These are phyloP conservation scores for Carallia pectinifolia DNA, from an alignment of 345 rosid species.

Conservation along the genomic window DNA sequence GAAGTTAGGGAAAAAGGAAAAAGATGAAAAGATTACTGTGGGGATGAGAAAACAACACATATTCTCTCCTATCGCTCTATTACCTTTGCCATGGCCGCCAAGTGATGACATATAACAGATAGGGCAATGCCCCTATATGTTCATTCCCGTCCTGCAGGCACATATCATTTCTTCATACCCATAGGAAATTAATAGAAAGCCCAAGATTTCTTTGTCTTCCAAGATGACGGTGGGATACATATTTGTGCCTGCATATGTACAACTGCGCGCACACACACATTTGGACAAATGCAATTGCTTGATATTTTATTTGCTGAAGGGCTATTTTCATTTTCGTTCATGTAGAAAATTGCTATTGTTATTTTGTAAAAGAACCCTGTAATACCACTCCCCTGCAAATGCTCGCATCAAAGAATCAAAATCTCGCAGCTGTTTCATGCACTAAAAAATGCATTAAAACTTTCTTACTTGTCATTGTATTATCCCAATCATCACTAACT, in stretches of 20 bases:
- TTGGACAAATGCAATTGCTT: too few species aligned
- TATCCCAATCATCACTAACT: too few species aligned
- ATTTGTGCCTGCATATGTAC: not conserved
- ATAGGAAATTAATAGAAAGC: not conserved
- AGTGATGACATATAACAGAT: not conserved
- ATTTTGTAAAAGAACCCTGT: too few species aligned
- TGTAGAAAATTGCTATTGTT: too few species aligned
- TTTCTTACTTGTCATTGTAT: too few species aligned
- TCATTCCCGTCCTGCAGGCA: not conserved
- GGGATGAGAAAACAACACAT: slow-evolving; percentile 3
- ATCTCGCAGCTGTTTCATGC: too few species aligned
- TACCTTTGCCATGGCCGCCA: not conserved
- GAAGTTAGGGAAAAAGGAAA: slow-evolving; percentile 10
- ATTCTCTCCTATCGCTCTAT: slow-evolving; percentile 16
- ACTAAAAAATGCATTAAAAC: too few species aligned
- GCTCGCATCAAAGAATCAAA: too few species aligned
- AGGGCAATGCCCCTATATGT: not conserved
- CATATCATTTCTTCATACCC: not conserved
- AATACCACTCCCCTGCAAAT: too few species aligned
- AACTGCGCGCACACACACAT: too few species aligned
- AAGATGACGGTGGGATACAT: slow-evolving; percentile 9
- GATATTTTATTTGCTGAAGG: too few species aligned
- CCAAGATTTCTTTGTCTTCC: not conserved
- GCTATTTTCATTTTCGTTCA: too few species aligned
- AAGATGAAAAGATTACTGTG: slow-evolving; percentile 8